Evolutionary conservation across 2,329 filamentous ascomycete genomes (phyloP), one percentile per base, ranked within the genome.

Genomic region (Amesomyces nigricolor): DNA sequence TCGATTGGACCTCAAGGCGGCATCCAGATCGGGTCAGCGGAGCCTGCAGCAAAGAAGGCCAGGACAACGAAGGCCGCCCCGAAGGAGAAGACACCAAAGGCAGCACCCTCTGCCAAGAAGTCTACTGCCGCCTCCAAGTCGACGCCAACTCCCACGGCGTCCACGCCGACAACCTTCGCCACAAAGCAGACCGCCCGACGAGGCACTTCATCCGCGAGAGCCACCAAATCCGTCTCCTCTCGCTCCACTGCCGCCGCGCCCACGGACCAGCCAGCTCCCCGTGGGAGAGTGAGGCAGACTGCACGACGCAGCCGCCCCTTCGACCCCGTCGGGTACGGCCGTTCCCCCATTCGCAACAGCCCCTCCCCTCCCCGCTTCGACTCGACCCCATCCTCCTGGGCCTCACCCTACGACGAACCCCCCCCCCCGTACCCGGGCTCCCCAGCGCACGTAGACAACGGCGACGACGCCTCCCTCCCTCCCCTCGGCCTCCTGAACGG

Each of bases 401-500:
- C 56, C 26, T 48, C 17, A 3, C 17, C 38, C 13, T 38, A 55
- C 47, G 57, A 59, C 16, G 22, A 26, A 26, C 57, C 61, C 14
- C 61, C 53, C 3, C 57, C 56, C 13, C 58, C 58, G 0, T 62
- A 62, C 16, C 52, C 54, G 0, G 58, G 56, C 17, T 56, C 56
- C 11, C 56, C 53, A 3, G 7, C 9, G 19, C 16, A 47, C 22
- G 10, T 22, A 2, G 37, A 58, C 40, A 51, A 58, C 17, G 56
- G 58, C n/a, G 51, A 62, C 59, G 37, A 39, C 29, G 19, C 7
- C 16, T 63, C 7, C 16, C 64, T 70, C 1, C 38, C 39, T 2
- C 63, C 68, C 2, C 63, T 75, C 0, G 70, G 72, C 2, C 62
- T 72, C 2, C 61, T 80, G 13, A 78, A 77, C 47, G 76, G 78